Base-by-base conservation (phyloP, 805 yeast species). In the Lipomyces orientalis region DNA sequence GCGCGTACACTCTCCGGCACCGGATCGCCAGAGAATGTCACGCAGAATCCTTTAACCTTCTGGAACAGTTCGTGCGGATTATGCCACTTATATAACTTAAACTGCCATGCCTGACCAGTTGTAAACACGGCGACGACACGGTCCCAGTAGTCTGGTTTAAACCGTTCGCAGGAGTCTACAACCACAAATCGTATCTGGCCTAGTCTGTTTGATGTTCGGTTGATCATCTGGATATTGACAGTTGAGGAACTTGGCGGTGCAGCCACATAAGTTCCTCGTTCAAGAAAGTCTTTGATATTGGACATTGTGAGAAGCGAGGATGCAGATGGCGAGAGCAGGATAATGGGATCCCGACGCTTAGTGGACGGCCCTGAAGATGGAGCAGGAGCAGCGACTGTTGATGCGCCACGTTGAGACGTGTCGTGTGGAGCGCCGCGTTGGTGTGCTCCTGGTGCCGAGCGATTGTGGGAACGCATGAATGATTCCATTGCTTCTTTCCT, bases 21-120 rank as follows among this genome's bases (percentile, higher is more conserved):
- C 1, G 87, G 83, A 73, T 95, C 98, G 43, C 92, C 93, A 68
- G 85, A 85, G 79, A 87, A 93, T 56, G 88, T 83, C 73, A 93
- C 83, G 74, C 87, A 90, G 76, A 86, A 93, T 1, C 99, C 99
- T 67, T 89, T 87, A 71, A 90, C 90, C 73, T 86, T 88, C 75
- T 90, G 95, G 79, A 95, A 95, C 71, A 95, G 82, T 56, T 82
- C 82, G 67, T 89, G 87, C 1, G 99, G 97, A 64, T 88, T 87
- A 52, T 87, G 83, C 87, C 93, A 90, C 76, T 89, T 90, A 79
- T 94, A 95, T 74, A 88, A 86, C 75, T 90, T 87, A 80, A 95
- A 91, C 80, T 95, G 99, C 99, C 99, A 95, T 64, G 88, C 83
- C 80, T 95, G 99, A 12, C 99, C 99, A 10, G 98, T 94, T 19